A percentile compares a stretch with the other conserved stretches of the same genome.
Evolutionary conservation across 2,329 filamentous ascomycete species (phyloP).

Genomic region (Fusarium duplospermum): DNA sequence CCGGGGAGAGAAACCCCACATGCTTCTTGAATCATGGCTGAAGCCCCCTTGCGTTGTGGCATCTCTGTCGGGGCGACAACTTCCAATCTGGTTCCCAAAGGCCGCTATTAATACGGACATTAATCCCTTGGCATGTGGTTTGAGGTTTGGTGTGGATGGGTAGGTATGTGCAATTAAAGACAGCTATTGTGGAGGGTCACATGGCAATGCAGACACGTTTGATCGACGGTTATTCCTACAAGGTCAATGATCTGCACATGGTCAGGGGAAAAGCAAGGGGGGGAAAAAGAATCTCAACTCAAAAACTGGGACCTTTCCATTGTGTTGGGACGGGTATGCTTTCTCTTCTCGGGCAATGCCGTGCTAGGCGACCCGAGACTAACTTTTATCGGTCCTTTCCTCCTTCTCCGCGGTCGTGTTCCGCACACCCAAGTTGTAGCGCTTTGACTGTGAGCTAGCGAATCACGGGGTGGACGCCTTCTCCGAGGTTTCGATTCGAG

Average conservation of each 20-base stretch:
- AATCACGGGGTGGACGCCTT: neutral
- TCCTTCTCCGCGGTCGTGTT: neutral
- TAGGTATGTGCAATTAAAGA: neutral
- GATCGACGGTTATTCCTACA: neutral
- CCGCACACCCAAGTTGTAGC: neutral
- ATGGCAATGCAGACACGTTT: neutral
- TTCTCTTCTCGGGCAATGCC: neutral
- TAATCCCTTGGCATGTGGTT: neutral
- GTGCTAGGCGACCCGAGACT: neutral
- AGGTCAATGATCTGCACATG: neutral
- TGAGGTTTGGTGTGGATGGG: neutral
- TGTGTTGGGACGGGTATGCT: neutral
- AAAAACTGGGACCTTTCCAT: neutral
- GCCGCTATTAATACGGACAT: neutral
- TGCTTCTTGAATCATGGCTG: neutral
- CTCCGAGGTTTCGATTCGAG: neutral
- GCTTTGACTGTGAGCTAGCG: neutral
- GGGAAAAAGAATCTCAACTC: neutral
- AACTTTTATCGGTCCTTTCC: neutral
- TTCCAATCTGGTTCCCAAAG: neutral
- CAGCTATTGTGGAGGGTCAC: neutral
- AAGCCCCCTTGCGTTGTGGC: neutral
- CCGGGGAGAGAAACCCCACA: neutral
- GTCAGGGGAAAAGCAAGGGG: neutral
- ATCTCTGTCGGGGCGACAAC: neutral